Evolutionary conservation across 148 eudicot species (phyloP).

Genomic region (Silene uniflora): DNA sequence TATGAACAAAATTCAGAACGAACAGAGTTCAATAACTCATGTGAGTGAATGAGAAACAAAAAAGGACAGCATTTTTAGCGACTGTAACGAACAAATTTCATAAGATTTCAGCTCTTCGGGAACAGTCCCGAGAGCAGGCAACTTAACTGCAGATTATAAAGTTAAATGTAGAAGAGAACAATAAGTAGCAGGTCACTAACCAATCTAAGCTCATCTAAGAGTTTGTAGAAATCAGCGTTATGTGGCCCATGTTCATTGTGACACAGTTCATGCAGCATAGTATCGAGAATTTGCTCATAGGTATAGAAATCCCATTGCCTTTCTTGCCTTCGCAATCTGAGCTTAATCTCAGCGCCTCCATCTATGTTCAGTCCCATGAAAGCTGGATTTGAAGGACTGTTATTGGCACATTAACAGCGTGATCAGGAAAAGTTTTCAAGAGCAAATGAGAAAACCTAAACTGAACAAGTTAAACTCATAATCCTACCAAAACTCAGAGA

Average conservation of each 20-base stretch:
- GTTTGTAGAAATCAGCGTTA: conserved; percentile 72
- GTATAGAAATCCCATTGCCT: conserved; percentile 72
- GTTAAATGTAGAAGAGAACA: background rate
- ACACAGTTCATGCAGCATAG: conserved; percentile 93
- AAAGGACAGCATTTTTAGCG: background rate
- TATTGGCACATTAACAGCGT: conserved; percentile 12
- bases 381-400: conserved; percentile 73
- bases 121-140: background rate
- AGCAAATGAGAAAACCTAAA: background rate
- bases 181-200: conserved; percentile 30
- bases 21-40: background rate
- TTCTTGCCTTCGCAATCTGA: conserved; percentile 68
- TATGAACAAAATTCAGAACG: background rate
- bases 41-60: too few species aligned
- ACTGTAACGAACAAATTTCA: background rate
- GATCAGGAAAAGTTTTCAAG: conserved; percentile 1
- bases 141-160: background rate
- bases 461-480: background rate
- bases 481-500: conserved; percentile 75
- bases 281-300: conserved; percentile 64
- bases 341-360: conserved; percentile 69
- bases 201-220: conserved; percentile 76
- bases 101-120: background rate
- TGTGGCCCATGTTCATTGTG: conserved; percentile 80
- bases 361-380: conserved; percentile 72